Evolutionary conservation across 192 early-diverging fungal genomes (phyloP), one percentile per base, ranked within the genome.

Genomic region (Backusella morwellensis): DNA sequence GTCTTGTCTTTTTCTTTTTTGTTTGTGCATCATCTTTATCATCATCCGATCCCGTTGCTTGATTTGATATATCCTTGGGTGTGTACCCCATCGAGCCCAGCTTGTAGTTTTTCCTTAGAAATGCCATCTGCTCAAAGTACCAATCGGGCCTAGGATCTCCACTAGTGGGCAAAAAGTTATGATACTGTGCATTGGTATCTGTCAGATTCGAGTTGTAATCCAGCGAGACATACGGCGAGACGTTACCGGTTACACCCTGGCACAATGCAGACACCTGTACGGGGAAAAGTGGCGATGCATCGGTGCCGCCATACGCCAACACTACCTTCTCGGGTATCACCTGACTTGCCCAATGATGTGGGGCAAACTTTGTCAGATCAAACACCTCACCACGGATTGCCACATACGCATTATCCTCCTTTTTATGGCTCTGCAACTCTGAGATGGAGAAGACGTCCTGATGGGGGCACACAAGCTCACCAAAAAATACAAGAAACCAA

Each of bases 311-410:
- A 77, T 80, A 80, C 6, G 69, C 36, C 23, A 50, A 88, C 75
- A 89, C 87, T 76, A 76, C 83, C 79, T 74, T 90, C 70, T 81
- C 76, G 70, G 91, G 91, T 47, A 93, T 80, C 4, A 90, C 86
- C 12, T 87, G 80, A 47, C 52, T 81, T 35, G 87, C 80, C 69
- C 85, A 85, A 76, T 90, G 88, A 23, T 83, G 83, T 34, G 84
- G 81, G 34, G 86, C 87, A 77, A 93, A 89, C 56, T 87, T 81
- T 26, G 88, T 90, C 68, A 97, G 79, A 74, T 94, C 89, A 85
- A 95, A 96, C 36, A 97, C 89, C 75, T 93, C 91, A 47, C 94
- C 95, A 50, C 95, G 92, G 76, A 96, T 86, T 26, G 90, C 76
- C 6, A 91, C 85, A 66, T 86, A 90, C 0, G 92, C 91, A 74